Evolutionary conservation across 2,329 filamentous ascomycete species (phyloP).

Genomic region (Cordyceps fumosorosea): DNA sequence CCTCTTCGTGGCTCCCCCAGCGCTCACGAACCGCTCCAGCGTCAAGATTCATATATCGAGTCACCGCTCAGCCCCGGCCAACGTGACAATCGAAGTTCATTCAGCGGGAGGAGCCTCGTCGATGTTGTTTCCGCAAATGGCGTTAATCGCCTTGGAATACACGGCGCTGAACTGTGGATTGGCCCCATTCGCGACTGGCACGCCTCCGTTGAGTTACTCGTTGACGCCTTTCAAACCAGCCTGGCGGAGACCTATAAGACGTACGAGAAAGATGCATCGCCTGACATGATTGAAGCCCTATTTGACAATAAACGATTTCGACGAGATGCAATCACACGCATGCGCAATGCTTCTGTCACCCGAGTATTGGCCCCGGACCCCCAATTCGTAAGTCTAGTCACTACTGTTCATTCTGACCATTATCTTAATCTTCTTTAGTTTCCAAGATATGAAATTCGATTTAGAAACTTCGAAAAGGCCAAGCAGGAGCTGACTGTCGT

Average conservation of each 20-base stretch:
- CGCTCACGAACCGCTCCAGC: slow-evolving; percentile 19
- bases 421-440: slow-evolving; percentile 24
- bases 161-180: slow-evolving; percentile 28
- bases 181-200: slow-evolving; percentile 39
- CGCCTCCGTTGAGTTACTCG: slow-evolving; percentile 33
- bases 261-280: slow-evolving; percentile 38
- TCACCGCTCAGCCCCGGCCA: slow-evolving; percentile 24
- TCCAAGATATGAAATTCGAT: slow-evolving; percentile 40
- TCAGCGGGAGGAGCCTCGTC: slow-evolving; percentile 29
- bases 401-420: too few relatives aligned
- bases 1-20: slow-evolving; percentile 18
- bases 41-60: slow-evolving; percentile 26
- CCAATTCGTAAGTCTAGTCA: slow-evolving; percentile 31
- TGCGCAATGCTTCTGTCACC: slow-evolving; percentile 40
- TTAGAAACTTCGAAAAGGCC: slow-evolving; percentile 40
- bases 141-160: slow-evolving; percentile 16
- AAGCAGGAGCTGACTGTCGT: slow-evolving; percentile 35
- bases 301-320: slow-evolving; percentile 37
- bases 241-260: slow-evolving; percentile 39
- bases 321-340: slow-evolving; percentile 35
- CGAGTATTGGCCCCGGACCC: slow-evolving; percentile 37
- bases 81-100: slow-evolving; percentile 32
- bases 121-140: slow-evolving; percentile 25
- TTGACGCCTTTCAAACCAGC: slow-evolving; percentile 34
- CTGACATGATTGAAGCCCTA: slow-evolving; percentile 35